Conservation (phyloP, 495 filamentous ascomycete species). For the Penicillium fimorum region DNA sequence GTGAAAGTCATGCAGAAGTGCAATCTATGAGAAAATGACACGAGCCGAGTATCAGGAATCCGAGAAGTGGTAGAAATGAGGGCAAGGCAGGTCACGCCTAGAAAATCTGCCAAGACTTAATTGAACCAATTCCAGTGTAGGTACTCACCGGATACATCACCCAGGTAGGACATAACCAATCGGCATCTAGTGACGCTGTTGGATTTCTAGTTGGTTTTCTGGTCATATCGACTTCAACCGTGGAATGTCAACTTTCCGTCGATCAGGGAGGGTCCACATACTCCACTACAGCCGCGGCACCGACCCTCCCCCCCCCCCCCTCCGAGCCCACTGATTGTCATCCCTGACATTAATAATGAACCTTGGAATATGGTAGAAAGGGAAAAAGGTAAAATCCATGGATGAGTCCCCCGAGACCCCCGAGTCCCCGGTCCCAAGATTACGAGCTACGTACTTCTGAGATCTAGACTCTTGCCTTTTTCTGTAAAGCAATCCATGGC, state of each 20-base stretch:
- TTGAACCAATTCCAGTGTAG: neutral
- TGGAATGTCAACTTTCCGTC: slow-evolving; percentile 9
- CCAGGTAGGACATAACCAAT: slow-evolving; percentile 6
- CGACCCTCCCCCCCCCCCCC: too few species aligned
- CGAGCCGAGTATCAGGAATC: neutral
- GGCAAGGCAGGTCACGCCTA: neutral
- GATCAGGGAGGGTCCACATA: slow-evolving; percentile 12
- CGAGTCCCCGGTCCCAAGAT: neutral
- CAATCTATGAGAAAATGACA: neutral
- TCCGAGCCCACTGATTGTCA: too few species aligned
- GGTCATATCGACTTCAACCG: neutral
- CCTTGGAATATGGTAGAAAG: too few species aligned
- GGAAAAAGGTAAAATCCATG: neutral
- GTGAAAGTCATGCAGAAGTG: neutral
- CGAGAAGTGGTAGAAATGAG: neutral
- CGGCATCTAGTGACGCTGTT: neutral
- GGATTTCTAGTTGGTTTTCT: neutral
- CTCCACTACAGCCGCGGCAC: slow-evolving; percentile 7
- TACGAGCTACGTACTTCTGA: neutral
- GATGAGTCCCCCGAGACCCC: neutral
- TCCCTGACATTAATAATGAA: neutral
- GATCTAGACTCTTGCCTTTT: slow-evolving; percentile 5
- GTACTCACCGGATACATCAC: slow-evolving; percentile 19
- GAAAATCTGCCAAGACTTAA: neutral
- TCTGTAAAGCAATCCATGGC: slow-evolving; percentile 9